phyloP scores from a whole-genome alignment of 257 asterid species.

The Nyctanthes arbortristis region DNA sequence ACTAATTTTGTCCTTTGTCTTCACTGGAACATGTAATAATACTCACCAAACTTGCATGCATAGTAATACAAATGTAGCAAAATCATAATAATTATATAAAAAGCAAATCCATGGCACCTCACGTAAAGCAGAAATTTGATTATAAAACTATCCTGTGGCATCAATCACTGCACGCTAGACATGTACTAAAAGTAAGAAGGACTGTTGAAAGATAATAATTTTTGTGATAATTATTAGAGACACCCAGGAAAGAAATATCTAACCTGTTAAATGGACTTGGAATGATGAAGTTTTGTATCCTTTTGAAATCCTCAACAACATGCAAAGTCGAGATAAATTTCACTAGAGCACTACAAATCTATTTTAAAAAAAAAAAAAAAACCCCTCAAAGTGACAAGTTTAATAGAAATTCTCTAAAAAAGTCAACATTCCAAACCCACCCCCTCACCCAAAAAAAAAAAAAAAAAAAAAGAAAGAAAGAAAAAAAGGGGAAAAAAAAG shows the following conservation, averaged over 20 bases:
- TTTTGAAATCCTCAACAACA: constrained; percentile 6
- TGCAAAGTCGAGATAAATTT: not conserved
- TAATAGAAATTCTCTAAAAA: constrained; percentile 9
- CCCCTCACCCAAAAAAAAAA: too few species aligned
- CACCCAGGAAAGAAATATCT: not conserved
- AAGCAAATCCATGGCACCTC: not conserved
- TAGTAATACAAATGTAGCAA: not conserved
- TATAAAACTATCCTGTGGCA: too few species aligned
- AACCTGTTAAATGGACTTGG: constrained; percentile 3
- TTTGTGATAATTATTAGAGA: too few species aligned
- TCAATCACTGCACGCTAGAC: too few species aligned
- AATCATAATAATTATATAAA: not conserved
- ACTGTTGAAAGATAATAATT: too few species aligned
- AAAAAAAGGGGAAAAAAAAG: not conserved
- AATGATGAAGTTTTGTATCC: constrained; percentile 4
- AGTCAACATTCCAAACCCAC: too few species aligned
- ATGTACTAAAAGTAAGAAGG: too few species aligned
- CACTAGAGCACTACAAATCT: not conserved
- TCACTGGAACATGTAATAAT: too few species aligned
- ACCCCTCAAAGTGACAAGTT: constrained; percentile 17
- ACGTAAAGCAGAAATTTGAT: too few species aligned
- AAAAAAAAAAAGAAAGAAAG: not conserved
- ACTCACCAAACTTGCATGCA: too few species aligned
- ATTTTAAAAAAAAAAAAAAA: too few species aligned
- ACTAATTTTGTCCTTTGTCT: not conserved